These are phyloP conservation scores for Apostasia shenzhenica DNA, from an alignment of 106 monocot genomes.

Conservation along the genomic window DNA sequence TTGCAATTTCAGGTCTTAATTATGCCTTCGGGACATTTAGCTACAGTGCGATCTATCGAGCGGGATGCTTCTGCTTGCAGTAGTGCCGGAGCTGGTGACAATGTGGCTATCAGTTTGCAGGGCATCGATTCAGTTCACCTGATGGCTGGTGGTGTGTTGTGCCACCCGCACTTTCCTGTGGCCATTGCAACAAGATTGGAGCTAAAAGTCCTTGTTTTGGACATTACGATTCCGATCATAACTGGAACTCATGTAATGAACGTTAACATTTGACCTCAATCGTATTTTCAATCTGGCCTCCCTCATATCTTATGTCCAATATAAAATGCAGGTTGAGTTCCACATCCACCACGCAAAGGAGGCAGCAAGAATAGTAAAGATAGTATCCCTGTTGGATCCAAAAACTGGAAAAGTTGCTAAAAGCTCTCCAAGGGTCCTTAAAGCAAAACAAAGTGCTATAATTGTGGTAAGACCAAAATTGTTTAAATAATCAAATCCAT, in stretches of 20 bases:
- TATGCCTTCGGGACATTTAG: slow-evolving; percentile 60
- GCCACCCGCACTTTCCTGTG: slow-evolving; percentile 83
- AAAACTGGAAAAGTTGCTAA: slow-evolving; percentile 74
- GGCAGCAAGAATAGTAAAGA: slow-evolving; percentile 70
- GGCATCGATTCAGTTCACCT: slow-evolving; percentile 48
- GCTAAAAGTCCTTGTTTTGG: slow-evolving; percentile 72
- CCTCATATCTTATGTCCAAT: background rate
- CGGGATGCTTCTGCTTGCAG: slow-evolving; percentile 48
- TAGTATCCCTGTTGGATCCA: slow-evolving; percentile 60
- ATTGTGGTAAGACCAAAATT: slow-evolving; percentile 35
- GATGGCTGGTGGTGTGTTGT: slow-evolving; percentile 72
- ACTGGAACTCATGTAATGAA: slow-evolving; percentile 57
- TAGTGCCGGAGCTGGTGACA: slow-evolving; percentile 81
- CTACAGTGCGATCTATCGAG: slow-evolving; percentile 70
- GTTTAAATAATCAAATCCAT: background rate
- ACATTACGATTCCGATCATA: slow-evolving; percentile 54
- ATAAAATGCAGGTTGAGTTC: slow-evolving; percentile 55
- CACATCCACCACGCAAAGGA: slow-evolving; percentile 83
- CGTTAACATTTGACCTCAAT: background rate
- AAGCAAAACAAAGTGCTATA: slow-evolving; percentile 81
- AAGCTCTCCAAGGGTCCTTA: slow-evolving; percentile 64
- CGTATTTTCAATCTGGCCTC: background rate
- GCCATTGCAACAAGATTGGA: slow-evolving; percentile 50
- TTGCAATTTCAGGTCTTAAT: slow-evolving; percentile 63
- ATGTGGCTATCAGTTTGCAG: slow-evolving; percentile 62